These are phyloP conservation scores for Colletotrichum melonis DNA, from an alignment of 2,329 filamentous ascomycete species.

Conservation along the genomic window DNA sequence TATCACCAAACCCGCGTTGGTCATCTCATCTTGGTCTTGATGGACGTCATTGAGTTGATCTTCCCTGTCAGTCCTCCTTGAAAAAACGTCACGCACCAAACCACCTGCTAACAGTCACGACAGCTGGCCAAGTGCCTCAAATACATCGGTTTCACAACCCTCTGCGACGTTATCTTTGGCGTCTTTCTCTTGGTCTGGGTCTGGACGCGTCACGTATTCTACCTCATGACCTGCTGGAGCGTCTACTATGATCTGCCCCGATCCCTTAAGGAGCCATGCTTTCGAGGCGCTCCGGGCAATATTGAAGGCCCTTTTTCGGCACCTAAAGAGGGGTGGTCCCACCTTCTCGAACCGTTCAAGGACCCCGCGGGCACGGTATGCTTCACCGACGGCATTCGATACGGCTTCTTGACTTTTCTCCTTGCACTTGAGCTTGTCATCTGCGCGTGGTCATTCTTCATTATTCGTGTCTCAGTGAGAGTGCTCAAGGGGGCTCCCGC, in stretches of 20 bases:
- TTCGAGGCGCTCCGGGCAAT: not conserved
- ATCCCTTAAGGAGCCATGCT: not conserved
- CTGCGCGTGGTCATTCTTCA: slow-evolving; percentile 7
- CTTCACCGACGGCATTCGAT: not conserved
- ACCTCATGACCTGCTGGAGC: slow-evolving; percentile 10
- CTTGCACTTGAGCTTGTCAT: slow-evolving; percentile 12
- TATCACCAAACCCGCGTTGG: slow-evolving; percentile 11
- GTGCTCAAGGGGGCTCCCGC: slow-evolving; percentile 10
- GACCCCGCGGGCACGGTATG: not conserved
- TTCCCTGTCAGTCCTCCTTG: not conserved
- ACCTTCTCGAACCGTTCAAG: slow-evolving; percentile 1
- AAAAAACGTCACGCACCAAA: too few relatives aligned
- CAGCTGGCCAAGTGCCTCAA: slow-evolving; percentile 7
- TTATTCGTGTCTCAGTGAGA: not conserved
- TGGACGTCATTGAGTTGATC: slow-evolving; percentile 15
- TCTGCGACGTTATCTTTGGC: slow-evolving; percentile 9
- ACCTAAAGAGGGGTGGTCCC: not conserved
- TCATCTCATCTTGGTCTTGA: slow-evolving; percentile 2
- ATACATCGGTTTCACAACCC: not conserved
- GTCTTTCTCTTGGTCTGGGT: slow-evolving; percentile 9
- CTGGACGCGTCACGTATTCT: slow-evolving; percentile 9
- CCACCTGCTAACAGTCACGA: not conserved
- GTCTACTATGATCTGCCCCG: slow-evolving; percentile 6
- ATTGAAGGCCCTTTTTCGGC: not conserved
- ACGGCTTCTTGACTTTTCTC: slow-evolving; percentile 4